These are phyloP conservation scores for Caulochytrium protostelioides DNA, from an alignment of 371 early-diverging fungal genomes.

Conservation along the genomic window DNA sequence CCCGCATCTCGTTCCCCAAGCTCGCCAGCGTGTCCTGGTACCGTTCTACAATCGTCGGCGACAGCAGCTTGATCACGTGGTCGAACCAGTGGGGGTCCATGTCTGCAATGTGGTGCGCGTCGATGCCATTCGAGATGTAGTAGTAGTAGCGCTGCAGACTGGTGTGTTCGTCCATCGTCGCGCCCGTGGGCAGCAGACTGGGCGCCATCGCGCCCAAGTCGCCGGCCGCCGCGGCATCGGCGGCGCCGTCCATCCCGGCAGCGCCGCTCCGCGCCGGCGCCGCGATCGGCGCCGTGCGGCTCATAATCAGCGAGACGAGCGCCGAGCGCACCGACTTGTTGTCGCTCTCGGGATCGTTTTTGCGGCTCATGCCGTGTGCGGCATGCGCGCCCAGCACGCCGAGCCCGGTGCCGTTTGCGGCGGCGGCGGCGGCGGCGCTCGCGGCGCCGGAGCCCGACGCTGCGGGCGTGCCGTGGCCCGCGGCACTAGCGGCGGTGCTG, in stretches of 20 bases:
- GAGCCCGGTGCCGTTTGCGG: neutral
- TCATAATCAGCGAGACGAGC: neutral
- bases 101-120: conserved; percentile 28
- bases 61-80: conserved; percentile 20
- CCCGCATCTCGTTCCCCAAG: conserved; percentile 27
- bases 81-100: conserved; percentile 31
- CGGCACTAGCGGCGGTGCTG: too few relatives aligned
- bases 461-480: too few relatives aligned
- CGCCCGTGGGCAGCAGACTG: neutral
- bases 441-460: neutral
- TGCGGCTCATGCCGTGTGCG: neutral
- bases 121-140: conserved; percentile 32
- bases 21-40: conserved; percentile 9
- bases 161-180: neutral
- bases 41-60: conserved; percentile 11
- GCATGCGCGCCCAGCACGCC: neutral
- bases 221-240: neutral
- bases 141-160: conserved; percentile 38
- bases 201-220: neutral
- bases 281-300: neutral
- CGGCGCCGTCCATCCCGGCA: neutral
- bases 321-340: neutral
- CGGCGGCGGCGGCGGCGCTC: neutral
- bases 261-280: too few relatives aligned
- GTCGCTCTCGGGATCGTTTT: neutral